phyloP scores from a whole-genome alignment of 495 filamentous ascomycete genomes.

The Durotheca rogersii region DNA sequence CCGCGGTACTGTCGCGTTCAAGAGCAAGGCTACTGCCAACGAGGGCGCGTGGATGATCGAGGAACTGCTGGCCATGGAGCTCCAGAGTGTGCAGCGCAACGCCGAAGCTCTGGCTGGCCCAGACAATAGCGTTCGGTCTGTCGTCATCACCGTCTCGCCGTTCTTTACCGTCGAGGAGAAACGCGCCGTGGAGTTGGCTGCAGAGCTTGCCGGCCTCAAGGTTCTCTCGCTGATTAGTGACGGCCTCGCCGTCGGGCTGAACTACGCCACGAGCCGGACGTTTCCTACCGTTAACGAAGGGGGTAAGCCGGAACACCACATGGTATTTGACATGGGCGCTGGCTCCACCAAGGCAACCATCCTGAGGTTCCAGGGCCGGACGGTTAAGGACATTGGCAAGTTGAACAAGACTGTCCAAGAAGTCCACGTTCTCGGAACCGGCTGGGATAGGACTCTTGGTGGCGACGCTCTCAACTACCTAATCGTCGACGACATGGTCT shows the following conservation, averaged over 20 bases:
- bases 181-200: slow-evolving; percentile 76
- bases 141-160: slow-evolving; percentile 86
- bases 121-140: slow-evolving; percentile 69
- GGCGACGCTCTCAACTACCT: slow-evolving; percentile 87
- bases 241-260: slow-evolving; percentile 86
- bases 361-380: slow-evolving; percentile 82
- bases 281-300: slow-evolving; percentile 85
- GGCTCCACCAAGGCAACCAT: slow-evolving; percentile 96
- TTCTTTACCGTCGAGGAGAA: slow-evolving; percentile 91
- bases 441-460: slow-evolving; percentile 88
- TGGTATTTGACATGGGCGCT: slow-evolving; percentile 97
- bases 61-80: slow-evolving; percentile 94
- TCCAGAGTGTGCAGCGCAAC: slow-evolving; percentile 83
- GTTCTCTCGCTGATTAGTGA: slow-evolving; percentile 84
- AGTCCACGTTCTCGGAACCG: slow-evolving; percentile 77
- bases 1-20: slow-evolving; percentile 73
- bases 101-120: slow-evolving; percentile 84
- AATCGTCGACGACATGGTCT: slow-evolving; percentile 83
- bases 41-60: slow-evolving; percentile 82
- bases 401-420: slow-evolving; percentile 98
- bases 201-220: slow-evolving; percentile 81
- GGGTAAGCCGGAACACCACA: slow-evolving; percentile 84
- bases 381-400: slow-evolving; percentile 86
- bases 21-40: slow-evolving; percentile 61
- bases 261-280: slow-evolving; percentile 87